Evolutionary conservation across 2,329 filamentous ascomycete species (phyloP).

Genomic region (Pleurostoma richardsiae): DNA sequence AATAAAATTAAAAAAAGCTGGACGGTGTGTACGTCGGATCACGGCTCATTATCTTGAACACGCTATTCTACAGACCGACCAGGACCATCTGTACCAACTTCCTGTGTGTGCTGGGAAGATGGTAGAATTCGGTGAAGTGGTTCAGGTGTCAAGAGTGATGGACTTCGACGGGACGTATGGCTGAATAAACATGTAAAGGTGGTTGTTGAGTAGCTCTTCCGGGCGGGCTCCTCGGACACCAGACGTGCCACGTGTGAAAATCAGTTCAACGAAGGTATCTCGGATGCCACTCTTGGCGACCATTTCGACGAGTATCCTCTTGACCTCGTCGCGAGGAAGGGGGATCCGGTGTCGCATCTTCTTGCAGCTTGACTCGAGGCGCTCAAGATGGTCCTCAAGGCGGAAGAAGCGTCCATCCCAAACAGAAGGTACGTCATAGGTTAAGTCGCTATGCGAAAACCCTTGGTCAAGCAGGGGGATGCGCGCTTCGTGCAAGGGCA

Average conservation of each 20-base stretch:
- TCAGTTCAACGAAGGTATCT: slow-evolving; percentile 45
- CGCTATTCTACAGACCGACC: too few species aligned
- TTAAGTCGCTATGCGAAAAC: slow-evolving; percentile 46
- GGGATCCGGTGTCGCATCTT: slow-evolving; percentile 41
- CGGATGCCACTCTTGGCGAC: slow-evolving; percentile 36
- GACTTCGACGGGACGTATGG: slow-evolving; percentile 28
- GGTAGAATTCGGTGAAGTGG: too few species aligned
- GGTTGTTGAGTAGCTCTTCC: slow-evolving; percentile 29
- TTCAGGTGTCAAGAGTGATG: too few species aligned
- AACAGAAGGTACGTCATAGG: slow-evolving; percentile 45
- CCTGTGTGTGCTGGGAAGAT: too few species aligned
- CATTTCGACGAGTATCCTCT: slow-evolving; percentile 36
- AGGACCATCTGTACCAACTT: too few species aligned
- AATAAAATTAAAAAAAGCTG: too few species aligned
- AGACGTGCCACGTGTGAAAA: slow-evolving; percentile 42
- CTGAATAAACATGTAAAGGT: slow-evolving; percentile 40
- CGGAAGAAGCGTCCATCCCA: slow-evolving; percentile 49
- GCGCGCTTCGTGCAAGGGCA: slow-evolving; percentile 37
- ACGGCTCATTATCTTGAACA: too few species aligned
- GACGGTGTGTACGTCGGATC: too few species aligned
- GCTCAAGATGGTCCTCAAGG: slow-evolving; percentile 40
- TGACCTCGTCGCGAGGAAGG: slow-evolving; percentile 30
- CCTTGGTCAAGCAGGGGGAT: slow-evolving; percentile 46
- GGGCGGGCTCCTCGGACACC: slow-evolving; percentile 29
- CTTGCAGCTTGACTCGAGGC: slow-evolving; percentile 34